phyloP scores from a whole-genome alignment of 768 basidiomycete genomes.

The Boletellus sp. region DNA sequence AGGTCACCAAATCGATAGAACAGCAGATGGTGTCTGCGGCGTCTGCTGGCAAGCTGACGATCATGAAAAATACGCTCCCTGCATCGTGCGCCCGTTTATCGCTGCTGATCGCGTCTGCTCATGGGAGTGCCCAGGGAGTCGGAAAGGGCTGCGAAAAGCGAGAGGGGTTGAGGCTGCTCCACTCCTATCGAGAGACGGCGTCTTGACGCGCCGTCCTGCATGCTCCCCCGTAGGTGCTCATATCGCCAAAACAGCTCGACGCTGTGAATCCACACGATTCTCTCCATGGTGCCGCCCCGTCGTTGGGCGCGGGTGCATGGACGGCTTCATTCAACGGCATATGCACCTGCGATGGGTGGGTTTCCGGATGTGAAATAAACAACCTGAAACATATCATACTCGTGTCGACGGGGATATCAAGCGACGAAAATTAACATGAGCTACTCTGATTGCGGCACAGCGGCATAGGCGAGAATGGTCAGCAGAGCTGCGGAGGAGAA shows the following conservation, averaged over 20 bases:
- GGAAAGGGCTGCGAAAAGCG: constrained; percentile 14
- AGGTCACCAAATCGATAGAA: constrained; percentile 91
- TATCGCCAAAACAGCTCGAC: constrained; percentile 1
- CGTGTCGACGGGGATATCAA: constrained; percentile 10
- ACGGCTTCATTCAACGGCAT: neutral
- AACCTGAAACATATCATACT: constrained; percentile 20
- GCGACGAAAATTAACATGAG: constrained; percentile 17
- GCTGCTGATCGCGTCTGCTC: neutral
- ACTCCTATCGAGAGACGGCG: constrained; percentile 1
- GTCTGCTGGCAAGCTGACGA: constrained; percentile 83
- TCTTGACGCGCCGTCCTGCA: constrained; percentile 3
- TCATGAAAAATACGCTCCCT: constrained; percentile 70
- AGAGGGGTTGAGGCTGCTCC: constrained; percentile 16
- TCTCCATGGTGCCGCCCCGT: neutral
- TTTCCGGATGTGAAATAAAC: constrained; percentile 2
- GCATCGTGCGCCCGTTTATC: constrained; percentile 22
- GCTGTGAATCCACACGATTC: neutral
- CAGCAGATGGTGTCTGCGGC: constrained; percentile 87
- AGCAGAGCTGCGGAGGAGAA: constrained; percentile 6
- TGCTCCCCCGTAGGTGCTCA: neutral
- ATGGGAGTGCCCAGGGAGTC: constrained; percentile 15
- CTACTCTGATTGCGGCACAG: constrained; percentile 8
- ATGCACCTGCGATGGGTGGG: constrained; percentile 1
- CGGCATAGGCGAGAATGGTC: constrained; percentile 15
- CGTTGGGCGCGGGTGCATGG: neutral